Evolutionary conservation across 2,329 filamentous ascomycete genomes (phyloP).

Genomic region (Colletotrichum lentis): DNA sequence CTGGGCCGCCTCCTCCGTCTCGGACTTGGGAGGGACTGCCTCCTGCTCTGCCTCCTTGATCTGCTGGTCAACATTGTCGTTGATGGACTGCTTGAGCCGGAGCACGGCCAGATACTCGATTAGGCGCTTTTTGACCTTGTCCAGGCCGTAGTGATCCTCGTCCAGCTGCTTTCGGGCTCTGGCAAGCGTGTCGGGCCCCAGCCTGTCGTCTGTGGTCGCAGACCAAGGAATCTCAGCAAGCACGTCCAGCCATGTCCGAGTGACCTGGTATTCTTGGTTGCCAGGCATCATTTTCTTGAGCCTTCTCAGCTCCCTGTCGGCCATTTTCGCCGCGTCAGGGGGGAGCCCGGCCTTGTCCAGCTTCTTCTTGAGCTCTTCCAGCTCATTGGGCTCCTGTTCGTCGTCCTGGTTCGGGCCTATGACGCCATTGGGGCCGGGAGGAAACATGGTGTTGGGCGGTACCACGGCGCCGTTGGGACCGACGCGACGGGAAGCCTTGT

Average conservation of each 20-base stretch:
- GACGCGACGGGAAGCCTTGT: constrained; percentile 39
- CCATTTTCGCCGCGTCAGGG: constrained; percentile 87
- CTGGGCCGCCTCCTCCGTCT: constrained; percentile 45
- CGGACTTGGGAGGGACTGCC: constrained; percentile 44
- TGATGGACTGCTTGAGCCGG: constrained; percentile 90
- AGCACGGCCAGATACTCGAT: constrained; percentile 97
- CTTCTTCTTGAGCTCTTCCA: constrained; percentile 90
- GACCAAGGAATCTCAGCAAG: constrained; percentile 94
- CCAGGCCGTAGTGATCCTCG: constrained; percentile 93
- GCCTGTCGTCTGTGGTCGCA: constrained; percentile 81
- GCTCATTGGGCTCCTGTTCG: constrained; percentile 85
- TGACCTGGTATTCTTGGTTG: constrained; percentile 95
- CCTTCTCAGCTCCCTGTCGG: constrained; percentile 85
- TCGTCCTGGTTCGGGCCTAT: constrained; percentile 62
- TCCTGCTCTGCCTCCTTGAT: constrained; percentile 73
- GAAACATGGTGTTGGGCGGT: constrained; percentile 38
- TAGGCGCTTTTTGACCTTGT: constrained; percentile 96
- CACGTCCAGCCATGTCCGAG: constrained; percentile 91
- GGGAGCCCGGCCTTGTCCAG: constrained; percentile 82
- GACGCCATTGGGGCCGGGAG: constrained; percentile 41
- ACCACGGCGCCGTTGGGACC: constrained; percentile 36
- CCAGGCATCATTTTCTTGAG: constrained; percentile 95
- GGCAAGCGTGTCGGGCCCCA: constrained; percentile 80
- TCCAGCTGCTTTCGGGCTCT: constrained; percentile 89
- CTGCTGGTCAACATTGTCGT: constrained; percentile 81